Evolutionary conservation across 2,329 filamentous ascomycete species (phyloP).

Genomic region (Alternaria brassicae): DNA sequence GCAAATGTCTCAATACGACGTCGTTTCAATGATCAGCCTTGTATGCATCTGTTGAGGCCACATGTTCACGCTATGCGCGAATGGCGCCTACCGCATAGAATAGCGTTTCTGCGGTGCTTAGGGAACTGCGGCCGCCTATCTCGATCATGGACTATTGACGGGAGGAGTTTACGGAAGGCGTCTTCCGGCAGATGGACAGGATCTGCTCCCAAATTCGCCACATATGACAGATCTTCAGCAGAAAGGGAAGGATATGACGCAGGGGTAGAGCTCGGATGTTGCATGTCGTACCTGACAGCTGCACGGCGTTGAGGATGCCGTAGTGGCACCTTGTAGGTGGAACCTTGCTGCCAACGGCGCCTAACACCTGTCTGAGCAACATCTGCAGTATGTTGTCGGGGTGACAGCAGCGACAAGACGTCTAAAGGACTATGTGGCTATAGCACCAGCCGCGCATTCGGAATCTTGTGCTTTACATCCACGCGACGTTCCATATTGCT

Average conservation of each 20-base stretch:
- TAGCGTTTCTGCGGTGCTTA: background rate
- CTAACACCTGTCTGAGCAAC: background rate
- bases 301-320: background rate
- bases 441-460: background rate
- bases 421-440: background rate
- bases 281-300: background rate
- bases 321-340: background rate
- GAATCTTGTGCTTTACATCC: background rate
- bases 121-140: background rate
- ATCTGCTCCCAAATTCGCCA: background rate
- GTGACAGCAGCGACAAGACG: background rate
- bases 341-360: background rate
- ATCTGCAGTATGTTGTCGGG: background rate
- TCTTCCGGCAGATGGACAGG: background rate
- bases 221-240: background rate
- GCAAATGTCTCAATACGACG: background rate
- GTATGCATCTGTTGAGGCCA: background rate
- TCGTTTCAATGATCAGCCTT: background rate
- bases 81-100: background rate
- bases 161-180: background rate
- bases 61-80: background rate
- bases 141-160: background rate
- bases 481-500: background rate
- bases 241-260: background rate
- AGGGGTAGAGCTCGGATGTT: background rate